Percentiles rank a stretch among this genome's conserved stretches.
Evolutionary conservation across 306 rosid genomes (phyloP).

Genomic region (Cicer arietinum): DNA sequence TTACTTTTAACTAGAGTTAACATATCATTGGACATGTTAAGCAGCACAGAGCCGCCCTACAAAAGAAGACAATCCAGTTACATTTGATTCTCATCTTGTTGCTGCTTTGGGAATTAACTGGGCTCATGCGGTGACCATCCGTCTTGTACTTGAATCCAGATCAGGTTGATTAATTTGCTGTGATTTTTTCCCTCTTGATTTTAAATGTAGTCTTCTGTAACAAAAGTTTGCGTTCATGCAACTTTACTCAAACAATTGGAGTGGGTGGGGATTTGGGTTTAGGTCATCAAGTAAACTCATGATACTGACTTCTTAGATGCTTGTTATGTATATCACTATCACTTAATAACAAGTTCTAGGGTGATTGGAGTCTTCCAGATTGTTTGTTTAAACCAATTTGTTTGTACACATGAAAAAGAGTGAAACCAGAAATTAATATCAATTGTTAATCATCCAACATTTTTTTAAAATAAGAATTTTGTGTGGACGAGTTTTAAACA

Average conservation of each 20-base stretch:
- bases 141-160: constrained; percentile 85
- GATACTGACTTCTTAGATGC: constrained; percentile 30
- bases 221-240: constrained; percentile 26
- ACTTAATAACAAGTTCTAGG: constrained; percentile 22
- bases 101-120: constrained; percentile 95
- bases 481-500: constrained; percentile 5
- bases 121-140: constrained; percentile 97
- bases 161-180: constrained; percentile 60
- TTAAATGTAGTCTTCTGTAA: constrained; percentile 25
- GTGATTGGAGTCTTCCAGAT: constrained; percentile 1
- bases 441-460: not conserved
- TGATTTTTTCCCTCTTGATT: constrained; percentile 25
- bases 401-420: constrained; percentile 4
- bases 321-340: not conserved
- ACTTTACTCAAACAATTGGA: constrained; percentile 29
- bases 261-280: constrained; percentile 24
- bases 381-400: not conserved
- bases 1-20: constrained; percentile 32
- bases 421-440: constrained; percentile 24
- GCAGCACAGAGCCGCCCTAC: constrained; percentile 53
- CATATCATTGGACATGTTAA: constrained; percentile 34
- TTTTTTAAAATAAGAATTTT: constrained; percentile 16
- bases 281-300: constrained; percentile 15
- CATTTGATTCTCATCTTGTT: constrained; percentile 85
- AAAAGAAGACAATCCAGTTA: constrained; percentile 42